These are phyloP conservation scores for Sordariomycetes sp. DNA, from an alignment of 2,329 filamentous ascomycete species.

Conservation along the genomic window DNA sequence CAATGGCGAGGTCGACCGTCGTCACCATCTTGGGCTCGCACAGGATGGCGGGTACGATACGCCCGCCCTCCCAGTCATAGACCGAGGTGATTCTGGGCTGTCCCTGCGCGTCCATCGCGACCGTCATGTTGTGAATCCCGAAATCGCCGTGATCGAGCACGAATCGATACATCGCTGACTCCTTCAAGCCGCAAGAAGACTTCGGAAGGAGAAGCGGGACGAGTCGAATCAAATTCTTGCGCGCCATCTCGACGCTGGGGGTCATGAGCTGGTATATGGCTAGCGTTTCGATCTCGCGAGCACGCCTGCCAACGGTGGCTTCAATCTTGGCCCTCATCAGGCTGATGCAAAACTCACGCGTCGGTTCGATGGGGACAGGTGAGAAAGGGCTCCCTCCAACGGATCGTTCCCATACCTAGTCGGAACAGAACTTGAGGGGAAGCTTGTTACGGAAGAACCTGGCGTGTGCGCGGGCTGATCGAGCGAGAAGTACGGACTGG, in stretches of 20 bases:
- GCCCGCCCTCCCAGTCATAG: slow-evolving; percentile 19
- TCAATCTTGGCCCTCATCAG: slow-evolving; percentile 17
- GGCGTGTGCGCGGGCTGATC: slow-evolving; percentile 10
- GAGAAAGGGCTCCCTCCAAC: slow-evolving; percentile 13
- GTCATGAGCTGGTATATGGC: slow-evolving; percentile 8
- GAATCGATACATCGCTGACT: slow-evolving; percentile 14
- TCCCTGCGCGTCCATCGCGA: slow-evolving; percentile 9
- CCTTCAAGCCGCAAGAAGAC: neutral
- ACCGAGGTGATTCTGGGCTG: slow-evolving; percentile 15
- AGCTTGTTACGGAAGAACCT: slow-evolving; percentile 10
- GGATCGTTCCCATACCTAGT: slow-evolving; percentile 12
- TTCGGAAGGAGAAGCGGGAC: slow-evolving; percentile 13
- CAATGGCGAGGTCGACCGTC: slow-evolving; percentile 7
- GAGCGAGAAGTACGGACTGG: slow-evolving; percentile 4
- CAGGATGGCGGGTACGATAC: slow-evolving; percentile 18
- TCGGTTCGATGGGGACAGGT: slow-evolving; percentile 14
- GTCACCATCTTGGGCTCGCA: slow-evolving; percentile 12
- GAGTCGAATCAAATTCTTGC: slow-evolving; percentile 14
- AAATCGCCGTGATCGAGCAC: slow-evolving; percentile 19
- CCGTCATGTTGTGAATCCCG: slow-evolving; percentile 5
- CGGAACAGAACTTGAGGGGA: slow-evolving; percentile 8
- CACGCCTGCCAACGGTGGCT: slow-evolving; percentile 15
- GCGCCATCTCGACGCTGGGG: slow-evolving; percentile 9
- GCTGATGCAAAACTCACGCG: slow-evolving; percentile 16
- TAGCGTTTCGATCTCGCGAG: slow-evolving; percentile 11